Conservation (phyloP, 768 basidiomycete species). For the Auriscalpium microsporum region DNA sequence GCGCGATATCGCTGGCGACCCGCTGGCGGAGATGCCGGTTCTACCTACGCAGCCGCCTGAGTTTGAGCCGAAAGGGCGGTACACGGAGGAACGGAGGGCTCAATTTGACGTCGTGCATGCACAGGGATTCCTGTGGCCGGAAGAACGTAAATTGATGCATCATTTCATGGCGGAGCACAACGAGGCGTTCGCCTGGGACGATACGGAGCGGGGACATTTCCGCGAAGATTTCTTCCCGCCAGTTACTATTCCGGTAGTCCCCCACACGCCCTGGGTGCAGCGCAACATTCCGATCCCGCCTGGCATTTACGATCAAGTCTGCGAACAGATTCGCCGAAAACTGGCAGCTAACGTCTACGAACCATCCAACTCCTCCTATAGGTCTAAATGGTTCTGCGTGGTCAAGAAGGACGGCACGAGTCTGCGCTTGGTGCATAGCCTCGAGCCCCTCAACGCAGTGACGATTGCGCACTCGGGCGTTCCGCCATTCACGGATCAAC, state of each 20-base stretch:
- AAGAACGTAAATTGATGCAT: conserved; percentile 25
- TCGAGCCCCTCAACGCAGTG: conserved; percentile 19
- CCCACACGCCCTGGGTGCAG: conserved; percentile 20
- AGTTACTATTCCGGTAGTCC: conserved; percentile 26
- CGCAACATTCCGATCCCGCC: conserved; percentile 15
- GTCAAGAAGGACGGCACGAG: conserved; percentile 15
- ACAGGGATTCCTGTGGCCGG: conserved; percentile 23
- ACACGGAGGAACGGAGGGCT: conserved; percentile 12
- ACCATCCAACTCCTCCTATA: conserved; percentile 17
- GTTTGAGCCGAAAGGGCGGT: conserved; percentile 2
- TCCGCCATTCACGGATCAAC: conserved; percentile 14
- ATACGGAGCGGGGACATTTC: conserved; percentile 28
- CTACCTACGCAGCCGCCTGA: conserved; percentile 9
- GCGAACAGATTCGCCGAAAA: conserved; percentile 26
- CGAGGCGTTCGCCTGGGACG: conserved; percentile 31
- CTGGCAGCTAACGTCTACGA: conserved; percentile 28
- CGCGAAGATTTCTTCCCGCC: conserved; percentile 21
- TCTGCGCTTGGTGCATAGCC: conserved; percentile 17
- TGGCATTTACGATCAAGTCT: conserved; percentile 18
- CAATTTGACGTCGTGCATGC: conserved; percentile 5
- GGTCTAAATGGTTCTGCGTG: conserved; percentile 18
- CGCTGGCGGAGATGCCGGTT: conserved; percentile 5
- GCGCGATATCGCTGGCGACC: conserved; percentile 10
- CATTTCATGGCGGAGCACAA: conserved; percentile 26
- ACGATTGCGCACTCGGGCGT: conserved; percentile 15